Conservation (phyloP, 441 rosid species). For the Populus tomentosa region DNA sequence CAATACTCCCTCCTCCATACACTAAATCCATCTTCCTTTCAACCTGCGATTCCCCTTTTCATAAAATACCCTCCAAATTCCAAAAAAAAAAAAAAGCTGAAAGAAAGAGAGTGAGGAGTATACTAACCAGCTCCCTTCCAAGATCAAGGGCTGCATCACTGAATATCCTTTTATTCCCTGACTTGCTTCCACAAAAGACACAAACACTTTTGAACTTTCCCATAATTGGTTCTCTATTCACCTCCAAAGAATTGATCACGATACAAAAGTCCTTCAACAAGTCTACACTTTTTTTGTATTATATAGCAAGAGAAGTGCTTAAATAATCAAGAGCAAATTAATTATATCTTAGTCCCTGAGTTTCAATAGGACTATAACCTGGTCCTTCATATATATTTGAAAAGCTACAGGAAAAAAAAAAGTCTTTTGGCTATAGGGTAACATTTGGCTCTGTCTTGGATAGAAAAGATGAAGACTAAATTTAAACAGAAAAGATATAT, state of each 20-base stretch:
- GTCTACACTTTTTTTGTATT: background rate
- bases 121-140: constrained; percentile 33
- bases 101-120: background rate
- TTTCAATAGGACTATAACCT: background rate
- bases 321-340: background rate
- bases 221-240: constrained; percentile 16
- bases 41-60: constrained; percentile 21
- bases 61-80: background rate
- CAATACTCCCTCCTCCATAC: constrained; percentile 54
- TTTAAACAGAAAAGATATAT: too few species aligned
- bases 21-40: constrained; percentile 38
- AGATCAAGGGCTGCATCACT: constrained; percentile 47
- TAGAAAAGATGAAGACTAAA: too few species aligned
- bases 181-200: constrained; percentile 49
- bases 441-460: too few species aligned
- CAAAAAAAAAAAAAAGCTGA: background rate
- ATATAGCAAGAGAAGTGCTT: background rate
- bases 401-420: too few species aligned
- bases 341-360: background rate
- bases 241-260: background rate
- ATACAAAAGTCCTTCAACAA: background rate
- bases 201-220: constrained; percentile 44
- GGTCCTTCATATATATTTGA: background rate
- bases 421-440: too few species aligned
- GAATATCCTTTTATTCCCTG: constrained; percentile 37